Evolutionary conservation across 768 basidiomycete genomes (phyloP), one percentile per base, ranked within the genome.

Genomic region (Serpula lacrymans): DNA sequence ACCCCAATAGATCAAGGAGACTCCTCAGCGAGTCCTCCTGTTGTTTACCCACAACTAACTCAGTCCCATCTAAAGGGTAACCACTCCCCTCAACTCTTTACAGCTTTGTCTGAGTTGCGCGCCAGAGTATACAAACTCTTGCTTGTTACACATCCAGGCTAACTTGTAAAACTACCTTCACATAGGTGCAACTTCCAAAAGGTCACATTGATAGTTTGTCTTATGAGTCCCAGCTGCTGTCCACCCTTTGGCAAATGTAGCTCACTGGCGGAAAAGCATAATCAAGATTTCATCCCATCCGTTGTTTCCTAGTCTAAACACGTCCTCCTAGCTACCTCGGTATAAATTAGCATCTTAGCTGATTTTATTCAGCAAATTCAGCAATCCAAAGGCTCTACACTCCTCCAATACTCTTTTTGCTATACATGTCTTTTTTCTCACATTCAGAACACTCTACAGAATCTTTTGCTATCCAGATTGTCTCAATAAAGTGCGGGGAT

Each of bases 351-450:
- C 65, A 12, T 70, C 78, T 0, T 98, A 89, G 82, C 78, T 98
- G 20, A 77, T 77, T 14, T 72, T 98, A 9, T 89, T 97, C 61
- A 75, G 88, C 36, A 95, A 93, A 57, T 88, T 99, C 58, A 67
- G 68, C 51, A 98, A 97, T 55, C 95, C 94, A n/a, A 95, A 90
- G 64, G 88, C 91, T 0, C 67, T 94, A 2, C 75, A 81, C 54
- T 71, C 78, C 6, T 77, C 88, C 0, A 74, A 84, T 7, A 71
- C 72, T 0, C 70, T 98, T 4, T 77, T 74, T 29, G 37, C 67
- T 82, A 11, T 80, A 92, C 0, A 67, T 98, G 3, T 72, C 76
- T 1, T 96, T n/a, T 50, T 97, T 4, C 69, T 89, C 21, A 83
- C 89, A 0, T 96, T 90, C 70, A 93, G 89, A 54, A 72, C 75